phyloP scores from a whole-genome alignment of 2,329 filamentous ascomycete genomes.

The Aspergillus fumigatiaffinis region DNA sequence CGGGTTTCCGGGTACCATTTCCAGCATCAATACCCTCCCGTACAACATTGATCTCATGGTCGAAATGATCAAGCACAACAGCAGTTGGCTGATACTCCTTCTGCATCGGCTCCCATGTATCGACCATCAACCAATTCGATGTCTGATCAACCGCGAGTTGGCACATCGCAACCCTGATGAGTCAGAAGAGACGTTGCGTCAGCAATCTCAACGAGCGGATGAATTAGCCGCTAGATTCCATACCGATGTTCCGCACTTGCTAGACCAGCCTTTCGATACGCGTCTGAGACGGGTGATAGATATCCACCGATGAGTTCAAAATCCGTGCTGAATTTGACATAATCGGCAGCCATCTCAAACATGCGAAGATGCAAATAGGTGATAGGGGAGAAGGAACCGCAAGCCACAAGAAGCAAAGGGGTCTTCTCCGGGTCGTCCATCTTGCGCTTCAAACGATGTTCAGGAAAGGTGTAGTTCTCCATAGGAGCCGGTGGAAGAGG shows the following conservation, averaged over 20 bases:
- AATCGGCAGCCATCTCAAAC: slow-evolving; percentile 84
- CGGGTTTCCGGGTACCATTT: slow-evolving; percentile 62
- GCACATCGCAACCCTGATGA: slow-evolving; percentile 71
- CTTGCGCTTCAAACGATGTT: slow-evolving; percentile 42
- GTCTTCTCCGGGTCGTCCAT: slow-evolving; percentile 47
- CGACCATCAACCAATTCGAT: slow-evolving; percentile 78
- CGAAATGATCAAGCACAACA: slow-evolving; percentile 84
- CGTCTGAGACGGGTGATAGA: slow-evolving; percentile 70
- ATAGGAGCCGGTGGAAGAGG: slow-evolving; percentile 26
- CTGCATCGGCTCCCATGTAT: slow-evolving; percentile 84
- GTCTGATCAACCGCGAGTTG: slow-evolving; percentile 69
- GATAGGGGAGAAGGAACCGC: slow-evolving; percentile 63
- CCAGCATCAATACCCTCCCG: slow-evolving; percentile 67
- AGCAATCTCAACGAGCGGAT: neutral
- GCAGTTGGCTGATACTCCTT: slow-evolving; percentile 84
- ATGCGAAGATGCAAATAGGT: slow-evolving; percentile 65
- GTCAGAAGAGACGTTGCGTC: neutral
- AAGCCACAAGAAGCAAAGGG: slow-evolving; percentile 46
- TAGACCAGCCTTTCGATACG: slow-evolving; percentile 76
- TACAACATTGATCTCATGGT: slow-evolving; percentile 80
- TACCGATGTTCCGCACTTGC: slow-evolving; percentile 67
- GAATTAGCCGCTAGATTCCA: slow-evolving; percentile 6
- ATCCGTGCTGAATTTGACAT: slow-evolving; percentile 67
- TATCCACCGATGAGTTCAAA: slow-evolving; percentile 88
- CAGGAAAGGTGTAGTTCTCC: slow-evolving; percentile 44